Percentiles rank a stretch among this genome's conserved stretches.
Conservation (phyloP, 2,329 filamentous ascomycete genomes). For the Aspergillus sp. region DNA sequence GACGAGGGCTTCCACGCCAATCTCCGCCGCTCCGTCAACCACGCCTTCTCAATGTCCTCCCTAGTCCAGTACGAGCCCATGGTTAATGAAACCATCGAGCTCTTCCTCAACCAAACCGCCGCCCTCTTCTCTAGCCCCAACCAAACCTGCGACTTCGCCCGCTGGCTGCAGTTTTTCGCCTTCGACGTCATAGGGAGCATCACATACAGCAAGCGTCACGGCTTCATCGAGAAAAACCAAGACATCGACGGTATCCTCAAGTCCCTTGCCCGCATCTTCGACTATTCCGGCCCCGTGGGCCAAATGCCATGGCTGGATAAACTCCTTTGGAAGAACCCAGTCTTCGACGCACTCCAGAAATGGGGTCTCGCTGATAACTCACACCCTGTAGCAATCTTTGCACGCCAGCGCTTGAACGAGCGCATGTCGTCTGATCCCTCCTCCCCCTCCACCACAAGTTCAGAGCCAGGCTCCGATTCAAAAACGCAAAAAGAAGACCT, state of each 20-base stretch:
- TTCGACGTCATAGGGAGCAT: slow-evolving; percentile 82
- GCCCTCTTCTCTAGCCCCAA: neutral
- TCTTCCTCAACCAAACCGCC: slow-evolving; percentile 14
- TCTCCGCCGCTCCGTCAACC: slow-evolving; percentile 17
- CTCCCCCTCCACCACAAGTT: neutral
- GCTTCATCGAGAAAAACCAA: slow-evolving; percentile 72
- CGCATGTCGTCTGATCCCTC: slow-evolving; percentile 14
- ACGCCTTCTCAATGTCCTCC: slow-evolving; percentile 18
- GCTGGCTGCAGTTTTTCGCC: slow-evolving; percentile 76
- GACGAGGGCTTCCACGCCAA: slow-evolving; percentile 27
- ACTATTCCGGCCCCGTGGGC: slow-evolving; percentile 49
- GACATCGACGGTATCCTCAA: slow-evolving; percentile 52
- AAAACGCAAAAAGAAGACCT: slow-evolving; percentile 18
- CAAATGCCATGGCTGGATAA: slow-evolving; percentile 73
- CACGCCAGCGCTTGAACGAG: slow-evolving; percentile 22
- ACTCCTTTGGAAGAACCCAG: slow-evolving; percentile 71
- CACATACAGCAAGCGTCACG: slow-evolving; percentile 73
- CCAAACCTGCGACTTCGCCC: slow-evolving; percentile 21
- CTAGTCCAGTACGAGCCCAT: slow-evolving; percentile 17
- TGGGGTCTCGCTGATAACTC: slow-evolving; percentile 25
- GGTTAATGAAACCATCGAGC: slow-evolving; percentile 13
- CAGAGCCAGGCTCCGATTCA: neutral
- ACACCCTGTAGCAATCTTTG: slow-evolving; percentile 24
- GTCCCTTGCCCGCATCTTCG: slow-evolving; percentile 13
- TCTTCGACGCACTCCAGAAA: slow-evolving; percentile 39